Percentiles rank a stretch among this genome's conserved stretches.
Evolutionary conservation across 371 early-diverging fungal genomes (phyloP).

Genomic region (Blakeslea trispora): DNA sequence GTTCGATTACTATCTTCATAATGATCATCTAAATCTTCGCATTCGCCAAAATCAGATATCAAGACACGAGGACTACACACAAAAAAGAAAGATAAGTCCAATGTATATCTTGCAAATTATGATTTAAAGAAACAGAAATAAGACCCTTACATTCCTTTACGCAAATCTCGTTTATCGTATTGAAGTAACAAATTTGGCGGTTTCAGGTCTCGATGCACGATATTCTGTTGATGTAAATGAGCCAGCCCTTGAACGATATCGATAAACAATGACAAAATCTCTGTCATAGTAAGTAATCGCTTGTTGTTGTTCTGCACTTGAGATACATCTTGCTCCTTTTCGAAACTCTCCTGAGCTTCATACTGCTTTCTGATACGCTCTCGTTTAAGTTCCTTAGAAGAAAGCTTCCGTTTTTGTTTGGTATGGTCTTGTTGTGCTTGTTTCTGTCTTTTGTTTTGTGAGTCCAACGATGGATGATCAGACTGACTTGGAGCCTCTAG

Average conservation of each 20-base stretch:
- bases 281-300: conserved; percentile 60
- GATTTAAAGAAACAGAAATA: conserved; percentile 27
- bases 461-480: too few relatives aligned
- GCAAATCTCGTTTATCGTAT: conserved; percentile 45
- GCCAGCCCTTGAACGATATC: conserved; percentile 88
- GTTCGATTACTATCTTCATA: conserved; percentile 68
- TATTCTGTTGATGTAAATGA: conserved; percentile 79
- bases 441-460: background rate
- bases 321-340: conserved; percentile 21
- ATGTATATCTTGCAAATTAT: too few relatives aligned
- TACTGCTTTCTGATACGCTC: conserved; percentile 39
- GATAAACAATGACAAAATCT: conserved; percentile 83
- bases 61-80: conserved; percentile 72
- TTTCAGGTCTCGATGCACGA: conserved; percentile 92
- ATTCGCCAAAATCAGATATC: conserved; percentile 96
- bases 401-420: conserved; percentile 13
- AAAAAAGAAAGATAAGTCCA: conserved; percentile 12
- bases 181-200: conserved; percentile 89
- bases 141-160: conserved; percentile 22
- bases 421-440: background rate
- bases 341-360: conserved; percentile 27
- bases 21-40: conserved; percentile 71
- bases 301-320: conserved; percentile 16
- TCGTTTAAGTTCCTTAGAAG: conserved; percentile 35
- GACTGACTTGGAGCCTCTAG: conserved; percentile 44